These are phyloP conservation scores for Haplosporangium gracile DNA, from an alignment of 192 early-diverging fungal species.

Conservation along the genomic window DNA sequence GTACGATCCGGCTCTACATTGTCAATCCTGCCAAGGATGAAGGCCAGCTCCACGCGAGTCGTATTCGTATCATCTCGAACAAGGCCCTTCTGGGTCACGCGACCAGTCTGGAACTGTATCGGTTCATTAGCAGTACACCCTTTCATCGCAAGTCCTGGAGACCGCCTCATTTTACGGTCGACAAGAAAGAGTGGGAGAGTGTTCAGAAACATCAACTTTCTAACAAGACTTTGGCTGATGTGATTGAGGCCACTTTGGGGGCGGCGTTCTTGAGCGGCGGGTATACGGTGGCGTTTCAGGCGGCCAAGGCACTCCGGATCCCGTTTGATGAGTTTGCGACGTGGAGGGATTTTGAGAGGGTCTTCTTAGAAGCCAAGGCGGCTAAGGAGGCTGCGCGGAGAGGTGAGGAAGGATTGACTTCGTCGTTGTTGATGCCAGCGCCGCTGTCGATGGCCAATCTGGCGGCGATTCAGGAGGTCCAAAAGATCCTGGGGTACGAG, in stretches of 20 bases:
- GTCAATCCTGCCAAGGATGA: constrained; percentile 81
- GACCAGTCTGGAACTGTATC: constrained; percentile 63
- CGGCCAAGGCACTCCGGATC: constrained; percentile 69
- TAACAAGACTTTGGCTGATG: constrained; percentile 89
- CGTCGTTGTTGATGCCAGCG: background rate
- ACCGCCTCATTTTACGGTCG: constrained; percentile 60
- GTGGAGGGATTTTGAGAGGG: constrained; percentile 65
- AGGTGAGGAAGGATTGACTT: background rate
- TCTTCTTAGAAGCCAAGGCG: constrained; percentile 13
- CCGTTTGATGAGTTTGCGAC: constrained; percentile 66
- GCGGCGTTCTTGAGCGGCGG: constrained; percentile 76
- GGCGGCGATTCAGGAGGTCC: constrained; percentile 24
- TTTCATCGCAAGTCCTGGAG: constrained; percentile 73
- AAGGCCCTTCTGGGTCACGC: constrained; percentile 73
- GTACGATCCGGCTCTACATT: constrained; percentile 82
- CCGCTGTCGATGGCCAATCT: background rate
- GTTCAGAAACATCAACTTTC: constrained; percentile 67
- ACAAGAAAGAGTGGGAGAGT: constrained; percentile 38
- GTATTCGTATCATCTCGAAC: constrained; percentile 85
- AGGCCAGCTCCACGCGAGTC: constrained; percentile 80
- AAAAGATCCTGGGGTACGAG: constrained; percentile 67
- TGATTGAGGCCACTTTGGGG: constrained; percentile 87
- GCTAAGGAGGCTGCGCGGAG: background rate
- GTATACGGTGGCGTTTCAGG: constrained; percentile 62
- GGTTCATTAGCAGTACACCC: constrained; percentile 71